Conservation (phyloP, 768 basidiomycete genomes). For the Russula sp. region DNA sequence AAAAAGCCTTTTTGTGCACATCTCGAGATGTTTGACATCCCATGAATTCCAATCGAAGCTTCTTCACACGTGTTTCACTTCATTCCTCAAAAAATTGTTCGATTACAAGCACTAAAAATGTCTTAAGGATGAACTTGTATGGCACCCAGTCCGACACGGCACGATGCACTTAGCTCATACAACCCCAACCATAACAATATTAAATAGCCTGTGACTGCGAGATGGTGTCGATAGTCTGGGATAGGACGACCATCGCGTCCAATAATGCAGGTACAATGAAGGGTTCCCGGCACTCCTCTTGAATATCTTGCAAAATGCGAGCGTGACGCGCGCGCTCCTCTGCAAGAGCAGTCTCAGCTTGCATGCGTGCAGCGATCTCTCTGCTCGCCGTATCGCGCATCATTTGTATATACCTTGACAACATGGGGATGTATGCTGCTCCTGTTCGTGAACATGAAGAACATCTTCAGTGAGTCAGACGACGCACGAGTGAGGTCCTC, state of each 20-base stretch:
- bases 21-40: neutral
- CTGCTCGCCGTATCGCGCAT: neutral
- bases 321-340: conserved; percentile 14
- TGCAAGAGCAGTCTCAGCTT: conserved; percentile 11
- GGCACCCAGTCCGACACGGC: neutral
- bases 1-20: neutral
- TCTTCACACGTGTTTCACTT: neutral
- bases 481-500: conserved; percentile 9
- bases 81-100: too few species aligned
- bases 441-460: neutral
- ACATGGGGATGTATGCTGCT: neutral
- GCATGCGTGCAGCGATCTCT: neutral
- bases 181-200: neutral
- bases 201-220: neutral
- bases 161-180: neutral
- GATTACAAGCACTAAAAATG: neutral
- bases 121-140: neutral
- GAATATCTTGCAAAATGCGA: conserved; percentile 15
- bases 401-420: neutral
- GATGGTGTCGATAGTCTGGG: conserved; percentile 24
- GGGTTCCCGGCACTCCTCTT: conserved; percentile 26
- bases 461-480: neutral
- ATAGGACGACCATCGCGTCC: conserved; percentile 30
- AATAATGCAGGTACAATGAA: conserved; percentile 32
- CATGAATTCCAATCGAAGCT: conserved; percentile 5